A percentile compares a stretch with the other conserved stretches of the same genome.
phyloP scores from a whole-genome alignment of 495 filamentous ascomycete genomes.

The Annulohypoxylon stygium region DNA sequence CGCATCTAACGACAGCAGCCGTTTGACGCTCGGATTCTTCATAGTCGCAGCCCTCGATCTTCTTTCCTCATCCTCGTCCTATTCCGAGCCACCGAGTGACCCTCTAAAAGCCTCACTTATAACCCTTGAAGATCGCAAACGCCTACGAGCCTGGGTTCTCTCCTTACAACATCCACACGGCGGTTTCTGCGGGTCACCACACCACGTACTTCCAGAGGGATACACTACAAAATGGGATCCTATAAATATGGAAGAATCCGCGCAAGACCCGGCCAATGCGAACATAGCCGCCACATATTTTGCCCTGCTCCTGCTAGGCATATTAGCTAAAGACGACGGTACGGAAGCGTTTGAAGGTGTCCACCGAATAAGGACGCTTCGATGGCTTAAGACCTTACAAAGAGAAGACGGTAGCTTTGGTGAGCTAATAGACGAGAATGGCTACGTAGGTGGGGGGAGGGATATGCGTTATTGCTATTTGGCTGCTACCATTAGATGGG shows the following conservation, averaged over 20 bases:
- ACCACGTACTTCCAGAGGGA: slow-evolving; percentile 55
- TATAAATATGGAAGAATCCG: slow-evolving; percentile 51
- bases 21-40: slow-evolving; percentile 90
- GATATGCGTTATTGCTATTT: slow-evolving; percentile 91
- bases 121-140: slow-evolving; percentile 49
- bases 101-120: slow-evolving; percentile 49
- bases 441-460: slow-evolving; percentile 76
- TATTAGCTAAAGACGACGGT: slow-evolving; percentile 80
- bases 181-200: slow-evolving; percentile 81
- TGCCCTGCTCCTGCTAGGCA: slow-evolving; percentile 78
- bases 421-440: slow-evolving; percentile 73
- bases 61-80: slow-evolving; percentile 51
- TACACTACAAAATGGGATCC: slow-evolving; percentile 54
- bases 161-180: slow-evolving; percentile 84
- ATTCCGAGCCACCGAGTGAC: slow-evolving; percentile 37
- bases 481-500: slow-evolving; percentile 83
- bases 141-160: slow-evolving; percentile 65
- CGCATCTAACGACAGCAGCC: slow-evolving; percentile 87
- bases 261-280: slow-evolving; percentile 77
- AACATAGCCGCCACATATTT: slow-evolving; percentile 90
- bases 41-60: slow-evolving; percentile 65
- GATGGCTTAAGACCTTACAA: slow-evolving; percentile 83
- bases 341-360: slow-evolving; percentile 64
- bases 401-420: slow-evolving; percentile 91
- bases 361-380: slow-evolving; percentile 73